Base-by-base conservation (phyloP, 108 stramenopile genomes). In the Licmophora abbreviata region DNA sequence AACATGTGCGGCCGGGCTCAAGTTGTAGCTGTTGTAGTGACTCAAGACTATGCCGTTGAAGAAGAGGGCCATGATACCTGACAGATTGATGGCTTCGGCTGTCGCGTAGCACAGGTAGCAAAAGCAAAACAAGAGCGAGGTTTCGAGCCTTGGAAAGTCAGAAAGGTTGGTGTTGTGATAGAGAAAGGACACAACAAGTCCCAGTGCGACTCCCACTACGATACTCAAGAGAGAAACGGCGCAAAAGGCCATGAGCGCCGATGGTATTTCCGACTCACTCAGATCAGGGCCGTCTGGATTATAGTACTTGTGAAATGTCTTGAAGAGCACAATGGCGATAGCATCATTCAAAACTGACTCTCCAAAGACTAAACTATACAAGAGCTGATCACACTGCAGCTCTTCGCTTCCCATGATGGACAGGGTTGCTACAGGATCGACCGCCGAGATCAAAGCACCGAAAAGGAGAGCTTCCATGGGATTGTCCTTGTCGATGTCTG, bases 311-410 rank as follows among this genome's bases (percentile, higher is more conserved):
- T 76, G 69, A 58, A 98, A 95, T 3, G 93, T 93, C 37, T 93
- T 84, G 73, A 99, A 99, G 11, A 99, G 58, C 18, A 95, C 94
- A 75, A 99, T 96, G 20, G 95, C 94, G 29, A 99, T 86, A 6
- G 97, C 97, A 73, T 99, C 97, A 59, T 99, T 99, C 25, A 99
- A 69, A 11, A 99, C 95, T 40, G 74, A 73, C 49, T 99, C 97
- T 46, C 97, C 97, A 71, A 99, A 97, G 35, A 96, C 95, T 37
- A 98, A 69, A 37, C 76, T 81, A 66, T 97, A 95, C 57, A 98
- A 70, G 20, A 95, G 69, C 11, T 80, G 87, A 52, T 97, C 91
- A 59, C 95, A 95, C 48, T 93, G 83, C 4, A 94, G 60, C 41
- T 94, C 89, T 10, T 80, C 73, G 57, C 66, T 73, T 20, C 80